Percentiles rank a stretch among this genome's conserved stretches.
Evolutionary conservation across 2,329 filamentous ascomycete genomes (phyloP).

Genomic region (Ophiostoma sp.): DNA sequence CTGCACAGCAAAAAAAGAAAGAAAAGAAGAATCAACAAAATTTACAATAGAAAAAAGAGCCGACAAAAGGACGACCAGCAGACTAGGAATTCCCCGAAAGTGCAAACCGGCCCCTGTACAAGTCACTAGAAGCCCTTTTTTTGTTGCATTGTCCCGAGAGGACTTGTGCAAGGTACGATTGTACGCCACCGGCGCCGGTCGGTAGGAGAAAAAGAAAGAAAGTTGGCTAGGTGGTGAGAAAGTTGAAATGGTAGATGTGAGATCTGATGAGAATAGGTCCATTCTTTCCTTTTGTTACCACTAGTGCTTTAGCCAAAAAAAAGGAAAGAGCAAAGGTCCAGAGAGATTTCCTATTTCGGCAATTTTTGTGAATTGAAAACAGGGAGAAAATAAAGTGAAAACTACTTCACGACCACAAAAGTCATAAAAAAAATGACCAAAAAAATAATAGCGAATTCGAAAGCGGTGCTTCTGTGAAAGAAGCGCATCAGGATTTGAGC

Average conservation of each 20-base stretch:
- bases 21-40: not conserved
- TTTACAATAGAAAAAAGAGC: not conserved
- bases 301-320: not conserved
- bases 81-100: not conserved
- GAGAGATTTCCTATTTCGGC: too few species aligned
- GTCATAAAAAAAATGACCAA: not conserved
- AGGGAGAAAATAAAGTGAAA: not conserved
- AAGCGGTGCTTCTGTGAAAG: conserved; percentile 19
- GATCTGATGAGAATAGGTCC: not conserved
- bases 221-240: not conserved
- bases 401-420: not conserved
- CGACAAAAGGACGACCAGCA: not conserved
- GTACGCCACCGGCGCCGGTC: not conserved
- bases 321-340: not conserved
- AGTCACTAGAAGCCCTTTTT: not conserved
- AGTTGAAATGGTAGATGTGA: not conserved
- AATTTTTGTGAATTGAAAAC: too few species aligned
- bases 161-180: not conserved
- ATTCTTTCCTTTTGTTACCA: not conserved
- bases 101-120: not conserved
- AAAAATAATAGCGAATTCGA: conserved; percentile 25
- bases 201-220: not conserved
- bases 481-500: conserved; percentile 45
- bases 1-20: not conserved
- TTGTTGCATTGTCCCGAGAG: not conserved